Evolutionary conservation across 2,329 filamentous ascomycete species (phyloP), one percentile per base, ranked within the genome.

Genomic region (Mollisia scopiformis): DNA sequence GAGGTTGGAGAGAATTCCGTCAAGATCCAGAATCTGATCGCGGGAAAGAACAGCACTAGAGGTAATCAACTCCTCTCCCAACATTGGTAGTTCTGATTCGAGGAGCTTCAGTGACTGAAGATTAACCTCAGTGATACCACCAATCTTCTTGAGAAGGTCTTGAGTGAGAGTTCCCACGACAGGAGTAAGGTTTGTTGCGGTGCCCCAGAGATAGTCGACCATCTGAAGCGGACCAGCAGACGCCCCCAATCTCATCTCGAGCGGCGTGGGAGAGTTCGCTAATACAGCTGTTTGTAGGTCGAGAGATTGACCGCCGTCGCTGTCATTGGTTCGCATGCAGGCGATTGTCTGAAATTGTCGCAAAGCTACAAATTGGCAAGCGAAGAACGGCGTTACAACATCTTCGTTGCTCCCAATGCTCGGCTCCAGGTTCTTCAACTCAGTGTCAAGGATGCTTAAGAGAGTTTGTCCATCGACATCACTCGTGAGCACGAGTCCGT

Each of bases 71-170:
- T 85, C 81, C 47, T 80, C 79, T 10, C 84, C 85, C 61, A 91
- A 76, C 2, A 83, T 77, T 8, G 86, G 85, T 53, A 91, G 75
- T 69, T 92, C 89, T 1, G 80, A 77, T 72, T 90, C 87, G 0
- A 92, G 78, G 19, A 89, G 79, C 47, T 83, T 80, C 51, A 92
- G 76, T 43, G 86, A 84, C 49, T 81, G 81, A 39, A 92, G 76
- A 49, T 78, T 83, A 0, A 88, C 84, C 25, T 80, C 77, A 13
- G 76, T 75, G 19, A 87, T 73, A 1, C 73, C 75, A 54, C 82
- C 77, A 50, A 89, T 74, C 66, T 82, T 87, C 14, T 78, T 76
- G 66, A 91, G 76, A 3, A 91, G 69, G 0, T 81, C 80, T 23
- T 78, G 69, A 6, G 83, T 80, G 19, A 87, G 67, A 3, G 74